Conservation (phyloP, 129 eudicot species). For the Scalesia atractyloides region DNA sequence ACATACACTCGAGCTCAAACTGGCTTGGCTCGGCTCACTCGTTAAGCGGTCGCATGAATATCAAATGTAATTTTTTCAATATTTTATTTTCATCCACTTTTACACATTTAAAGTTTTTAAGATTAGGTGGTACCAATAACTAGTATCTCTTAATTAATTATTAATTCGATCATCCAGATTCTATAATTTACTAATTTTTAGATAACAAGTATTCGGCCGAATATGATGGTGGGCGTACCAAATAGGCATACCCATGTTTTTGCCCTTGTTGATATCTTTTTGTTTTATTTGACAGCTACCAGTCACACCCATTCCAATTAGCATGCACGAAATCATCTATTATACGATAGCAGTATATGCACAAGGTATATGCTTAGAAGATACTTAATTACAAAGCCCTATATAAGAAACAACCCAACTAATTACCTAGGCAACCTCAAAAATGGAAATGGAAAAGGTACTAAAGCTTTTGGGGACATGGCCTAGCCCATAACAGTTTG, state of each 20-base stretch:
- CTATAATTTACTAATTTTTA: too few species aligned
- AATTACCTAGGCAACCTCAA: neutral
- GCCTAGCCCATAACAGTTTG: conserved; percentile 57
- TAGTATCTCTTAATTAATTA: too few species aligned
- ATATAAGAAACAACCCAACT: conserved; percentile 1
- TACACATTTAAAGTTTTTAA: too few species aligned
- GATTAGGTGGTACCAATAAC: too few species aligned
- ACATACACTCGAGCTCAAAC: too few species aligned
- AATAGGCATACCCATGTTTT: neutral
- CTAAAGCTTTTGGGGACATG: conserved; percentile 57
- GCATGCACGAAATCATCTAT: neutral
- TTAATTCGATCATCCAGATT: too few species aligned
- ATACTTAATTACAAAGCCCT: neutral
- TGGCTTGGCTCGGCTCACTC: too few species aligned
- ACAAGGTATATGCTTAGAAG: conserved; percentile 2
- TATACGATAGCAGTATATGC: neutral
- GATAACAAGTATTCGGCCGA: neutral
- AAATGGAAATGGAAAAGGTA: conserved; percentile 41
- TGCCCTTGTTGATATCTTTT: neutral
- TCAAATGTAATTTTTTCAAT: too few species aligned
- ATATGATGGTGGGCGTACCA: neutral
- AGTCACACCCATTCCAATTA: neutral
- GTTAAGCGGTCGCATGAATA: too few species aligned
- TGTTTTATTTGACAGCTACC: too few species aligned
- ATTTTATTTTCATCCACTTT: too few species aligned